Percentiles rank a stretch among this genome's conserved stretches.
phyloP scores from a whole-genome alignment of 306 rosid species.

The Inga oerstediana region DNA sequence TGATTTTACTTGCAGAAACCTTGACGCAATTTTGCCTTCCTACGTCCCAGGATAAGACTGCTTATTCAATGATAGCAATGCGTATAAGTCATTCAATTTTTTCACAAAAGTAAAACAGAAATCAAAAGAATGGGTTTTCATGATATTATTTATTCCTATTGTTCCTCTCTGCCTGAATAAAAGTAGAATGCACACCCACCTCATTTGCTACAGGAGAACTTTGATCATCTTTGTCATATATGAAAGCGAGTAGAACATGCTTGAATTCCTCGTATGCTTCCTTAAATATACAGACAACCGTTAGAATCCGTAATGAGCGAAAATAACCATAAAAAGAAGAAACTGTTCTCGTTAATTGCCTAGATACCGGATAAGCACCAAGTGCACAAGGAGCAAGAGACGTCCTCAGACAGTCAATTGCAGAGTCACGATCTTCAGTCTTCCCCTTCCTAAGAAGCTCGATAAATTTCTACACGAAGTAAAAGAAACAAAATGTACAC shows the following conservation, averaged over 20 bases:
- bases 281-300: constrained; percentile 60
- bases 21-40: neutral
- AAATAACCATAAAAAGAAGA: constrained; percentile 2
- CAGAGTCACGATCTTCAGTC: constrained; percentile 74
- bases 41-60: neutral
- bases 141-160: neutral
- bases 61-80: neutral
- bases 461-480: constrained; percentile 67
- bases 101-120: neutral
- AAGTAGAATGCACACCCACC: constrained; percentile 50
- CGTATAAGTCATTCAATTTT: neutral
- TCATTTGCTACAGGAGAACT: constrained; percentile 87
- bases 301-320: constrained; percentile 35
- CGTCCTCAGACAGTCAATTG: constrained; percentile 77
- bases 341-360: neutral
- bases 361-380: constrained; percentile 88
- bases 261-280: constrained; percentile 99
- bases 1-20: neutral
- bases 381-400: constrained; percentile 98
- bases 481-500: neutral
- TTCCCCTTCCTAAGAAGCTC: constrained; percentile 94
- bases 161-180: neutral
- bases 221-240: constrained; percentile 85
- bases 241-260: constrained; percentile 92
- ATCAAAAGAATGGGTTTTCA: neutral